A percentile compares a stretch with the other conserved stretches of the same genome.
Evolutionary conservation across 768 basidiomycete genomes (phyloP).

Genomic region (Dentipellis sp.): DNA sequence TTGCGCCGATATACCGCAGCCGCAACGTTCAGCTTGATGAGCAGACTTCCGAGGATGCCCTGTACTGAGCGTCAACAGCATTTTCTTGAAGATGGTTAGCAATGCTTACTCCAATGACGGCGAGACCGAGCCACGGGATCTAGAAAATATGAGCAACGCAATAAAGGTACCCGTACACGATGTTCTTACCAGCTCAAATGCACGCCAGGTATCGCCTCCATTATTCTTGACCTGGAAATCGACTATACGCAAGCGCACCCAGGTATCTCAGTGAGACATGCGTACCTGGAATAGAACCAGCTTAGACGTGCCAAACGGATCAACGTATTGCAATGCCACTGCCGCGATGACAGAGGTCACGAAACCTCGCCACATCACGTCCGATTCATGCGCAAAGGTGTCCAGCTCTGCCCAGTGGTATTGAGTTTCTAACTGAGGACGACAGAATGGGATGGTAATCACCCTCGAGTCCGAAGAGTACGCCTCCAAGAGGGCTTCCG

Average conservation of each 20-base stretch:
- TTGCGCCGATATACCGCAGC: constrained; percentile 53
- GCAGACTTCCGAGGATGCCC: constrained; percentile 57
- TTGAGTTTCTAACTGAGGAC: background rate
- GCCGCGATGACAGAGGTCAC: constrained; percentile 84
- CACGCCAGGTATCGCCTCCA: constrained; percentile 53
- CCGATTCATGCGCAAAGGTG: constrained; percentile 60
- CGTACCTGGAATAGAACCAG: constrained; percentile 70
- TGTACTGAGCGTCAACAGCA: constrained; percentile 17
- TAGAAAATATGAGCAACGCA: constrained; percentile 17
- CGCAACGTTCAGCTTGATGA: constrained; percentile 59
- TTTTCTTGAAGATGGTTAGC: background rate
- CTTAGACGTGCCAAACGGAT: constrained; percentile 81
- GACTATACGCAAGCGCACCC: background rate
- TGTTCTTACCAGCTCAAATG: constrained; percentile 55
- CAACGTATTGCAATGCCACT: constrained; percentile 72
- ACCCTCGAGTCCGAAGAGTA: constrained; percentile 78
- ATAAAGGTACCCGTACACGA: background rate
- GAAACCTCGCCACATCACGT: constrained; percentile 83
- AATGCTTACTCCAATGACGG: constrained; percentile 47
- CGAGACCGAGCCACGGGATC: constrained; percentile 64
- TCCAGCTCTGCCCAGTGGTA: constrained; percentile 40
- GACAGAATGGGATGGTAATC: constrained; percentile 1
- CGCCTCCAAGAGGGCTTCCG: constrained; percentile 80
- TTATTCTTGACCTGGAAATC: constrained; percentile 44
- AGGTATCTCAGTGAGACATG: background rate